Conservation (phyloP, 768 basidiomycete species). For the Xanthoconium purpureum region DNA sequence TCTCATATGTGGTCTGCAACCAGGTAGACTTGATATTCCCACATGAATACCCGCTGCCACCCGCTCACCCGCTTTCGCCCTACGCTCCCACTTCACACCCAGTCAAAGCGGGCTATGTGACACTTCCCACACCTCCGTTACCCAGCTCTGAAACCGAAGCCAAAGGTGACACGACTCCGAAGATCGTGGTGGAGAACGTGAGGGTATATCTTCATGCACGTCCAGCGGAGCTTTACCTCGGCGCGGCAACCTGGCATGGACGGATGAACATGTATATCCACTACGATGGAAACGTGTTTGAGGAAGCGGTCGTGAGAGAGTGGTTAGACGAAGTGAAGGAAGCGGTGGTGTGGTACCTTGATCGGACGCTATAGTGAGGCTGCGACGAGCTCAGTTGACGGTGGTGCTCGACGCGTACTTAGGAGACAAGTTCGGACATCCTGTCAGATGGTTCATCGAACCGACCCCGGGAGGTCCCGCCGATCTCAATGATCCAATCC, state of each 20-base stretch:
- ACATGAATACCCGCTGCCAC: slow-evolving; percentile 33
- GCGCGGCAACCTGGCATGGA: slow-evolving; percentile 35
- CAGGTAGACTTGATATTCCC: slow-evolving; percentile 38
- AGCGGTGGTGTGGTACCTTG: slow-evolving; percentile 34
- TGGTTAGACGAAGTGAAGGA: slow-evolving; percentile 21
- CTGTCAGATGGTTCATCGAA: no score
- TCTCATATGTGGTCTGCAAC: neutral
- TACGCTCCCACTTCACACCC: slow-evolving; percentile 16
- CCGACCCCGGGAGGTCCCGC: no score
- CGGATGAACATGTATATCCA: slow-evolving; percentile 33
- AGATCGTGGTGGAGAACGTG: slow-evolving; percentile 6
- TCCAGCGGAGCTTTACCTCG: slow-evolving; percentile 44
- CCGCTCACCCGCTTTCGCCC: slow-evolving; percentile 21
- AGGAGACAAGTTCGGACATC: neutral
- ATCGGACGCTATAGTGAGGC: slow-evolving; percentile 5
- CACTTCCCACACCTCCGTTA: neutral
- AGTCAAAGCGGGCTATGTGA: slow-evolving; percentile 3
- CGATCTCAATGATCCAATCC: no score
- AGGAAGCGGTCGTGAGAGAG: slow-evolving; percentile 31
- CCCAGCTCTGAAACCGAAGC: neutral
- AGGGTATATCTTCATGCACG: slow-evolving; percentile 37
- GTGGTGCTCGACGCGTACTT: neutral
- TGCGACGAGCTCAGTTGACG: neutral
- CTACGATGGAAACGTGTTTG: slow-evolving; percentile 48
- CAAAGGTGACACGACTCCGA: slow-evolving; percentile 1